Evolutionary conservation across 2,329 filamentous ascomycete genomes (phyloP).

Genomic region (Huntiella decipiens): DNA sequence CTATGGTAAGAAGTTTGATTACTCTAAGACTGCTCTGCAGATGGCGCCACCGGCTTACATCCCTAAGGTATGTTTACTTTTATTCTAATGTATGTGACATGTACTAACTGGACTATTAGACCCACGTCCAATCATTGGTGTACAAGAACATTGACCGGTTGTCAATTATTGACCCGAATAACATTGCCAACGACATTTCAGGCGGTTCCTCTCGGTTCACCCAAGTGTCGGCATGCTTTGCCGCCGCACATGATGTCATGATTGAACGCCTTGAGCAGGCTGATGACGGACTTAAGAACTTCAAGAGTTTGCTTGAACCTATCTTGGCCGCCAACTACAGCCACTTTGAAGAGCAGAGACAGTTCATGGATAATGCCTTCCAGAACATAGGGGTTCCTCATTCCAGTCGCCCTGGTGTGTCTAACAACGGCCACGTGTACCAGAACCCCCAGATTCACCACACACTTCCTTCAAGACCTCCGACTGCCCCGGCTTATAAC

Average conservation of each 20-base stretch:
- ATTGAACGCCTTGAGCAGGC: conserved; percentile 38
- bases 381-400: background rate
- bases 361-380: conserved; percentile 6
- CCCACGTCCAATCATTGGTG: conserved; percentile 24
- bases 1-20: conserved; percentile 70
- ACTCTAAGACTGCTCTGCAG: conserved; percentile 49
- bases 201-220: conserved; percentile 59
- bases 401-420: background rate
- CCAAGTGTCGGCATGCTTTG: conserved; percentile 51
- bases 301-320: conserved; percentile 11
- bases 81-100: background rate
- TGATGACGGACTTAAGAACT: conserved; percentile 12
- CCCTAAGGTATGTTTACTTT: conserved; percentile 41
- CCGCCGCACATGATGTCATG: conserved; percentile 39
- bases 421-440: background rate
- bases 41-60: conserved; percentile 58
- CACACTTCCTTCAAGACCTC: conserved; percentile 6
- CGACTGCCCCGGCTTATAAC: background rate
- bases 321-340: conserved; percentile 13
- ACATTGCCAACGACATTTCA: conserved; percentile 68
- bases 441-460: background rate
- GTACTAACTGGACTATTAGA: conserved; percentile 17
- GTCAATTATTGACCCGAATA: conserved; percentile 84
- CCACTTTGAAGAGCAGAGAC: conserved; percentile 11
- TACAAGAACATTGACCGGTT: conserved; percentile 49